A percentile compares a stretch with the other conserved stretches of the same genome.
These are phyloP conservation scores for Gastrolobium bilobum DNA, from an alignment of 306 rosid genomes.

Conservation along the genomic window DNA sequence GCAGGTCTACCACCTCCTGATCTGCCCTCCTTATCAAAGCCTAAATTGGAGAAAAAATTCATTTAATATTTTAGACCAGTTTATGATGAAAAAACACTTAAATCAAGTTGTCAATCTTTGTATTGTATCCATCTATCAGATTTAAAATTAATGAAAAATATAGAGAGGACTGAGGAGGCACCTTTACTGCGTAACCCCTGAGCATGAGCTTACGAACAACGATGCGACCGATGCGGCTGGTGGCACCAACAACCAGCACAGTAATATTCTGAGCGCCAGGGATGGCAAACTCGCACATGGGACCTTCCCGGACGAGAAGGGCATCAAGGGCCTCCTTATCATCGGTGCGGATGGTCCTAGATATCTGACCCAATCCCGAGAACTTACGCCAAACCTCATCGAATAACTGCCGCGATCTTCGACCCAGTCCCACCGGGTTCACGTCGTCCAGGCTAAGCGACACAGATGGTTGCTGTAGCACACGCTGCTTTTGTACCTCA, in stretches of 20 bases:
- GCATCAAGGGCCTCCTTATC: conserved; percentile 80
- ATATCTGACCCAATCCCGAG: conserved; percentile 93
- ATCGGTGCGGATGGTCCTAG: conserved; percentile 77
- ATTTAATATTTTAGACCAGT: conserved; percentile 2
- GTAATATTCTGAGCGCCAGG: conserved; percentile 95
- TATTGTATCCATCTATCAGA: too few relatives aligned
- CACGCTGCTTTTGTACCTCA: conserved; percentile 42
- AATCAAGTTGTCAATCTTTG: too few relatives aligned
- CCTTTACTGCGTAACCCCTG: conserved; percentile 92
- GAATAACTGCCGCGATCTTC: conserved; percentile 83
- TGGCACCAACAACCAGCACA: conserved; percentile 93
- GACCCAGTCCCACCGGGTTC: conserved; percentile 92
- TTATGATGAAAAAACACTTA: conserved; percentile 8
- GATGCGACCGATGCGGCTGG: conserved; percentile 89
- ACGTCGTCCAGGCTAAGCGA: conserved; percentile 84
- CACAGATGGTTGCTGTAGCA: conserved; percentile 44
- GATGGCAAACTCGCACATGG: conserved; percentile 91
- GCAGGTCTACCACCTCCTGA: conserved; percentile 71
- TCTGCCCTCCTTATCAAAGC: conserved; percentile 89
- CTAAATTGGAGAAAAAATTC: conserved; percentile 51
- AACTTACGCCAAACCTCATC: conserved; percentile 98
- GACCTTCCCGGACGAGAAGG: conserved; percentile 84
- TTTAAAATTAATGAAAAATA: neutral
- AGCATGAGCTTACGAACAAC: conserved; percentile 95
- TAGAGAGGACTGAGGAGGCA: conserved; percentile 1